phyloP scores from a whole-genome alignment of 176 grass and related monocot genomes.

The Musa beccarii region DNA sequence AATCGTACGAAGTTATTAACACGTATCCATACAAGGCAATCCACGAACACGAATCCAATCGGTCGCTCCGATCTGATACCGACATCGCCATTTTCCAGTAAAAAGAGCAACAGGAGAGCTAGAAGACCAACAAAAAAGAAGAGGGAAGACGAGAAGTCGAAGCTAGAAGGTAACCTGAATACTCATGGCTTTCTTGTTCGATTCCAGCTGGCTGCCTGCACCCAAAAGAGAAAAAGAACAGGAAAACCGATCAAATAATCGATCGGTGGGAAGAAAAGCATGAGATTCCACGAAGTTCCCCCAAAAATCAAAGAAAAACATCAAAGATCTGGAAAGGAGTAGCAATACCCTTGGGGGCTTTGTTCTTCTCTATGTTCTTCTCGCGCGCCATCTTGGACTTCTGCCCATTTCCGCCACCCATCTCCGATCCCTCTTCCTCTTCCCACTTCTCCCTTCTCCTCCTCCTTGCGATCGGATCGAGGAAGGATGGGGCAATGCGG shows the following conservation, averaged over 20 bases:
- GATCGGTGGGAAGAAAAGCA: neutral
- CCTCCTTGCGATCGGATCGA: neutral
- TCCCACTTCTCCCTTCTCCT: neutral
- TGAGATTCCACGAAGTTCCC: neutral
- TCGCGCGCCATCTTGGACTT: conserved; percentile 90
- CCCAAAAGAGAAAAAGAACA: neutral
- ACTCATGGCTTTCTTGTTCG: conserved; percentile 65
- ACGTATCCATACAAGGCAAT: neutral
- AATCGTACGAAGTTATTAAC: too few species aligned
- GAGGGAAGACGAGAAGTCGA: neutral
- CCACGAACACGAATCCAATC: neutral
- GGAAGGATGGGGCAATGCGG: neutral
- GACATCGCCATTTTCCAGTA: neutral
- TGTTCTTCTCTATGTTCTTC: conserved; percentile 75
- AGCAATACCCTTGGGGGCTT: conserved; percentile 43
- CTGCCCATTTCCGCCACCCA: conserved; percentile 87
- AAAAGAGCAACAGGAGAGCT: neutral
- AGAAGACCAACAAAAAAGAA: conserved; percentile 13
- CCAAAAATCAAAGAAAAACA: neutral
- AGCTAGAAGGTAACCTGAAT: conserved; percentile 21
- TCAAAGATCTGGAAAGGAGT: neutral
- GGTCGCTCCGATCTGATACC: neutral
- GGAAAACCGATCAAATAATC: neutral
- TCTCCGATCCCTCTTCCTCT: conserved; percentile 12
- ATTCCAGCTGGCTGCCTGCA: conserved; percentile 43